Conservation (phyloP, 495 filamentous ascomycete genomes). For the Chaetomium tenue region DNA sequence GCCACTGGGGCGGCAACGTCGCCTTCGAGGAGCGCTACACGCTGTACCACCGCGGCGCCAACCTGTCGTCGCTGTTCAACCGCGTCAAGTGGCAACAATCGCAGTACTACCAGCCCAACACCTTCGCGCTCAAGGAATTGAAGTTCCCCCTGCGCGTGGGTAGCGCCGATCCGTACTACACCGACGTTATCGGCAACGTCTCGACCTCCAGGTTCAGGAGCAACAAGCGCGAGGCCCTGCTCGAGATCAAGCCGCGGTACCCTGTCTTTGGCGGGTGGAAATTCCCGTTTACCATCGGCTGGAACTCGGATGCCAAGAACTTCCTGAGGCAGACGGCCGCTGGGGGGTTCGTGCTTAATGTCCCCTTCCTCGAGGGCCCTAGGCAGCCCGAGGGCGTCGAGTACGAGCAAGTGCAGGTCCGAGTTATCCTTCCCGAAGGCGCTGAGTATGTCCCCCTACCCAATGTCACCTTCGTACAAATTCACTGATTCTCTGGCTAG, state of each 20-base stretch:
- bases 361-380: conserved; percentile 94
- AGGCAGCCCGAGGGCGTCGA: conserved; percentile 78
- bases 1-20: conserved; percentile 96
- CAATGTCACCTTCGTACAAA: not conserved
- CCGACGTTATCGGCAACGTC: conserved; percentile 95
- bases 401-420: conserved; percentile 77
- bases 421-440: conserved; percentile 86
- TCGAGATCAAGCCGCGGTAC: conserved; percentile 90
- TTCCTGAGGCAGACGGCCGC: conserved; percentile 65
- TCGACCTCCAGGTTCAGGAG: conserved; percentile 87
- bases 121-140: conserved; percentile 76
- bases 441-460: conserved; percentile 65
- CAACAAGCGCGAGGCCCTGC: conserved; percentile 69
- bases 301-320: conserved; percentile 77
- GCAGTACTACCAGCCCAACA: conserved; percentile 72
- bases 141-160: conserved; percentile 75
- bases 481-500: conserved; percentile 38
- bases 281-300: conserved; percentile 91
- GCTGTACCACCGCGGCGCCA: conserved; percentile 80
- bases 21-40: conserved; percentile 93
- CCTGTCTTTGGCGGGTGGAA: conserved; percentile 97
- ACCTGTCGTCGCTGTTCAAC: conserved; percentile 79
- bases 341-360: conserved; percentile 78
- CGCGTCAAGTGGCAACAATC: conserved; percentile 78
- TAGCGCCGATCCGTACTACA: conserved; percentile 84